Base-by-base conservation (phyloP, 2,329 filamentous ascomycete species). In the Cordyceps farinosa region DNA sequence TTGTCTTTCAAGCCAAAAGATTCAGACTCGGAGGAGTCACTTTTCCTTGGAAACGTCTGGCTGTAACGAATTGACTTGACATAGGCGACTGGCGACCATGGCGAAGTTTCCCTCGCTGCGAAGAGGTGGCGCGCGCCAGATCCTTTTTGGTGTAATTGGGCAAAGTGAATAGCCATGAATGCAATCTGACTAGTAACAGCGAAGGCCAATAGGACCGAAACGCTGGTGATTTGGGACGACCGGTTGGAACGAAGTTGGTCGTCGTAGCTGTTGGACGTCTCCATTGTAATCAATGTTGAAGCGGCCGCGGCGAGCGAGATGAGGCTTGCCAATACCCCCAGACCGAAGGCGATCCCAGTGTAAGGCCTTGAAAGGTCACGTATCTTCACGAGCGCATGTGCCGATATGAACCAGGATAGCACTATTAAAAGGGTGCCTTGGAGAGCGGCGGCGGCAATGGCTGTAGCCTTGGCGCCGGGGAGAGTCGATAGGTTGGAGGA, bases 31-130 rank as follows among this genome's bases (percentile, higher is more conserved):
- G 72, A 73, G 10, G 69, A 64, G 27, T 74, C 72, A 10, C 72
- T 70, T 44, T 71, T 69, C 3, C 69, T 70, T 9, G 76, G 74
- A 36, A 72, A 71, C 0, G 82, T 81, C 65, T 79, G 73, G 69
- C 80, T 77, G 69, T 86, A 86, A 2, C 78, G 80, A 27, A 85
- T 77, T 5, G 82, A 76, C 71, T 85, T 86, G 67, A 84, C 72
- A n/a, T 78, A 69, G 52, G 65, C 67, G 22, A 58, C 63, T 10
- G 69, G 65, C 22, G 68, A 54, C 63, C 59, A 65, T 9, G 54
- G 45, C 27, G 48, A 34, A 8, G 76, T 74, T 9, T 74, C 71
- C 15, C 60, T 56, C 2, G 52, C 8, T 3, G 38, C 40, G 7
- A 51, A 56, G 27, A 47, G 47, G 9, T 32, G 40, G 22, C 42